Evolutionary conservation across 805 yeast species (phyloP), one percentile per base, ranked within the genome.

Genomic region (Nakazawaea wyomingensis): DNA sequence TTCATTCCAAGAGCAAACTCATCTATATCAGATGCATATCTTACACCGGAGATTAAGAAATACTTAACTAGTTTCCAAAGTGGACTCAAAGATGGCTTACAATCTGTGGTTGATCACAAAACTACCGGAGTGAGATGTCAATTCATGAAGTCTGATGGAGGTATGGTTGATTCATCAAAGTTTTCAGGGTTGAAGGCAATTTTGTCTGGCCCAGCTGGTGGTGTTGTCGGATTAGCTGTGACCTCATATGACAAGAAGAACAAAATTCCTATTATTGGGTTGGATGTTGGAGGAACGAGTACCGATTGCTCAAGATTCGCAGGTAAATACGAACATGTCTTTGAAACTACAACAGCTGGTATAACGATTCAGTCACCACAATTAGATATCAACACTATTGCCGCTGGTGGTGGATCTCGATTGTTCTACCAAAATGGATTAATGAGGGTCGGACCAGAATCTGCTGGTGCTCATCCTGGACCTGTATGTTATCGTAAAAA

Each of bases 101-200:
- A 66, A 11, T 64, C 65, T 9, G 43, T 45, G 45, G 52, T 63
- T 45, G 47, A 53, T n/a, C 57, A 57, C 17, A 55, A 58, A 10
- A 51, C 54, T 9, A 53, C 59, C 9, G 82, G 82, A 4, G 75
- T 74, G 33, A 66, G 69, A 48, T 76, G 86, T 46, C 82, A 84
- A 51, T 91, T 91, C 61, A 91, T 91, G 98, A 96, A 91, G 62
- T 85, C 96, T 10, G 96, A 91, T 60, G 98, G 98, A 45, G 98
- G 98, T 2, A 72, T 91, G 46, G 89, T 90, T 18, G 88, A 88
- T 44, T 89, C 93, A 54, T 69, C 78, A 18, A 73, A 77, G 38
- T 91, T 91, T 59, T 82, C 96, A 0, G 98, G 98, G 2, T 67
- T 91, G 29, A 74, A 80, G 52, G 96, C 98, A 3, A 85, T 91